Conservation (phyloP, 2,329 filamentous ascomycete genomes). For the Ustilaginoidea virens region DNA sequence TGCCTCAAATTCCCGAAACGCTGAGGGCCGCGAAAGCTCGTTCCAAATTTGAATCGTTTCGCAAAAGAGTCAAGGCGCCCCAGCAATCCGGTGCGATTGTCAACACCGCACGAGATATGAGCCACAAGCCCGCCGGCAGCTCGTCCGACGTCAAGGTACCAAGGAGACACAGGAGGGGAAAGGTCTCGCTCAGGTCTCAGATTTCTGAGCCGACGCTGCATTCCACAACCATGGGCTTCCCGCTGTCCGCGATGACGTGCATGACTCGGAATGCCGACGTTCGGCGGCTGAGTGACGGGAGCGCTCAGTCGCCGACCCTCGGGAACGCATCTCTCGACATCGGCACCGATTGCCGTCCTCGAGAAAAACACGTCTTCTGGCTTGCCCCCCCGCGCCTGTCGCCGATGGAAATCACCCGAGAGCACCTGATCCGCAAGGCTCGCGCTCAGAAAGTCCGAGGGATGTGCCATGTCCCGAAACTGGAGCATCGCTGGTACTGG, state of each 20-base stretch:
- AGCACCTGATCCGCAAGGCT: conserved; percentile 19
- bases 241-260: too few relatives aligned
- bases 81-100: too few relatives aligned
- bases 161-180: conserved; percentile 6
- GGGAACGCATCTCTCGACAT: too few relatives aligned
- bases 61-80: conserved; percentile 7
- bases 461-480: conserved; percentile 13
- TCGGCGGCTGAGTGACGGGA: conserved; percentile 1
- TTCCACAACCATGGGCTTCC: conserved; percentile 1
- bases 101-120: too few relatives aligned
- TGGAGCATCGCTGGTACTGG: conserved; percentile 18
- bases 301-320: neutral
- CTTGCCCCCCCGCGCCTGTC: conserved; percentile 16
- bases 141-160: conserved; percentile 3
- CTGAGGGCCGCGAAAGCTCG: conserved; percentile 9
- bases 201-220: conserved; percentile 11
- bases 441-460: conserved; percentile 11
- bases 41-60: conserved; percentile 10
- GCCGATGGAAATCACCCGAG: conserved; percentile 23
- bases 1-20: conserved; percentile 18
- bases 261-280: too few relatives aligned
- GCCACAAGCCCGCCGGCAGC: neutral
- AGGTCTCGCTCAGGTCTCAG: conserved; percentile 9
- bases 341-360: neutral
- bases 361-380: neutral